phyloP scores from a whole-genome alignment of 257 asterid genomes.

The Lycium ferocissimum region DNA sequence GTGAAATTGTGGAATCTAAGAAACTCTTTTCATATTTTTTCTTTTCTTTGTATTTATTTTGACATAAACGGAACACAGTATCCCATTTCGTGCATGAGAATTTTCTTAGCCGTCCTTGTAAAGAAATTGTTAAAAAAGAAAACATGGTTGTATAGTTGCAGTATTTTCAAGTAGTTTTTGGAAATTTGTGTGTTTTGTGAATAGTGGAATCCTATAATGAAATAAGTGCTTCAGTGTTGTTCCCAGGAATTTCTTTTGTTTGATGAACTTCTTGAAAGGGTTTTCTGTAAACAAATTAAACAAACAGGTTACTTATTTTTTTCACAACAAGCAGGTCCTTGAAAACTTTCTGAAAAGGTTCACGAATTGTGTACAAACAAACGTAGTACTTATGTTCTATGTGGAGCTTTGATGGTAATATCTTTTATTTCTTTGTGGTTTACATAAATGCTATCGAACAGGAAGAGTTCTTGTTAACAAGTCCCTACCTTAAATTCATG shows the following conservation, averaged over 20 bases:
- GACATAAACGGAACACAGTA: no score
- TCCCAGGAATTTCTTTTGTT: neutral
- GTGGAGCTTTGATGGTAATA: neutral
- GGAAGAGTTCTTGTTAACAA: neutral
- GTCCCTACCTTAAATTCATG: neutral
- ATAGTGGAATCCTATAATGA: no score
- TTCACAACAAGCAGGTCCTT: neutral
- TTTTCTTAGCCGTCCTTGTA: no score
- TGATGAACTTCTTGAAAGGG: slow-evolving; percentile 1
- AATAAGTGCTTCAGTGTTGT: slow-evolving; percentile 6
- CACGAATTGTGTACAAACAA: no score
- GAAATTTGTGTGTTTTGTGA: neutral
- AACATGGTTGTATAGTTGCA: slow-evolving; percentile 2
- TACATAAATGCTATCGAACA: neutral
- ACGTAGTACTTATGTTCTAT: neutral
- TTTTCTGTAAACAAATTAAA: neutral
- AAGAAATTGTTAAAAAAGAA: neutral
- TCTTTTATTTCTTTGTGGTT: slow-evolving; percentile 22
- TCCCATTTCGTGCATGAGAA: no score
- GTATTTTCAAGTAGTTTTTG: slow-evolving; percentile 1
- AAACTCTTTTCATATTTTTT: neutral
- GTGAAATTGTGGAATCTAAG: neutral
- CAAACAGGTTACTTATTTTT: neutral
- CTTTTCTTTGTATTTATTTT: neutral
- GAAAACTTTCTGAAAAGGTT: neutral